Percentiles rank a stretch among this genome's conserved stretches.
Conservation (phyloP, 768 basidiomycete genomes). For the Boletus rubescentipes region DNA sequence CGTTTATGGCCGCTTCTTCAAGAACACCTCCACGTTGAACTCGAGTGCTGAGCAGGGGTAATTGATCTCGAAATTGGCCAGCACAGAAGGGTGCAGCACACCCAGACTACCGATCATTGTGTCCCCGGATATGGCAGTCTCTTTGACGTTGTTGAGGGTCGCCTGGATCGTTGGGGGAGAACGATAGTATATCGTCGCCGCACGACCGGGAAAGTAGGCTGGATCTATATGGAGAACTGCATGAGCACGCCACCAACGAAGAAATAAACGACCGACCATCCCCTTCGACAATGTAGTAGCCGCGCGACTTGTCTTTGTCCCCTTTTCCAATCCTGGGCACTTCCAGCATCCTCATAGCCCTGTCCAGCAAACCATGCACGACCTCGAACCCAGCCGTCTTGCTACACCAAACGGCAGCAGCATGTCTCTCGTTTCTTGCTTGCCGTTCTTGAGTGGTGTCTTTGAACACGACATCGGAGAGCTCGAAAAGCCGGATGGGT, state of each 20-base stretch:
- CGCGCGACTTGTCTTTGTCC: conserved; percentile 57
- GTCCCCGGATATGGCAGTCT: conserved; percentile 51
- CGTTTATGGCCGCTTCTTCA: conserved; percentile 47
- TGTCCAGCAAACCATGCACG: conserved; percentile 91
- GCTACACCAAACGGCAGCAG: conserved; percentile 94
- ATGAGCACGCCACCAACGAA: conserved; percentile 3
- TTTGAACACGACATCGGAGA: conserved; percentile 90
- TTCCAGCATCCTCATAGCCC: conserved; percentile 95
- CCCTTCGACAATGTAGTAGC: conserved; percentile 91
- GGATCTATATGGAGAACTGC: conserved; percentile 54
- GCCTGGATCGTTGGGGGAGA: conserved; percentile 35
- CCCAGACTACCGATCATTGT: conserved; percentile 85
- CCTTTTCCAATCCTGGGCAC: conserved; percentile 70
- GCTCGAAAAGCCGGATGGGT: conserved; percentile 92
- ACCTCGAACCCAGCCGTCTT: conserved; percentile 97
- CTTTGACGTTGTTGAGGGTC: conserved; percentile 44
- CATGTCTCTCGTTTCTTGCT: conserved; percentile 83
- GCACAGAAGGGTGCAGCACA: conserved; percentile 88
- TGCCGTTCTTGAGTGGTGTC: conserved; percentile 76
- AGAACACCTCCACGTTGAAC: conserved; percentile 94
- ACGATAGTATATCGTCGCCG: conserved; percentile 89
- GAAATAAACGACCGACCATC: conserved; percentile 55
- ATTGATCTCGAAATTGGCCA: conserved; percentile 90
- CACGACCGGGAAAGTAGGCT: conserved; percentile 93
- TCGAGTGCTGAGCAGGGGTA: conserved; percentile 95